Percentiles rank a stretch among this genome's conserved stretches.
Evolutionary conservation across 1,284 basidiomycete genomes (phyloP).

Genomic region (Chondrostereum purpureum): DNA sequence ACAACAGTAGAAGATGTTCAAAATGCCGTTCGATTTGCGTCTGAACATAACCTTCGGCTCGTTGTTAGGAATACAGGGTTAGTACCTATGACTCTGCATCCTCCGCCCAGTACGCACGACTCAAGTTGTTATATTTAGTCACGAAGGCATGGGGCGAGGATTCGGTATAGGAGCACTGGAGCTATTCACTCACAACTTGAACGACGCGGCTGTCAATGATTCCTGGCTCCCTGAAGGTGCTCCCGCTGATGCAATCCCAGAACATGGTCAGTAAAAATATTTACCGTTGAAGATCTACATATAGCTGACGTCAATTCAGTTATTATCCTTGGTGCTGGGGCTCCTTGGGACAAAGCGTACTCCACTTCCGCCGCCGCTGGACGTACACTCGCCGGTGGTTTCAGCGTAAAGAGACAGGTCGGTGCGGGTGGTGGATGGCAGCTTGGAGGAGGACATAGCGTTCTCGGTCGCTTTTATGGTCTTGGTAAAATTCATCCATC

Average conservation of each 20-base stretch:
- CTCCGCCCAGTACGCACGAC: no score
- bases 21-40: constrained; percentile 26
- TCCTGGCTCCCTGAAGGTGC: constrained; percentile 25
- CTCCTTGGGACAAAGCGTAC: constrained; percentile 39
- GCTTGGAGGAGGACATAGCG: constrained; percentile 10
- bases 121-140: no score
- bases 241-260: constrained; percentile 12
- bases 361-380: constrained; percentile 24
- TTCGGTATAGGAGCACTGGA: constrained; percentile 25
- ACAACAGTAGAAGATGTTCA: constrained; percentile 25
- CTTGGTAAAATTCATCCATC: constrained; percentile 25
- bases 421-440: constrained; percentile 11
- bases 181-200: constrained; percentile 33
- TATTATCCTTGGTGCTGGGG: constrained; percentile 36
- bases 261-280: constrained; percentile 13
- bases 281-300: neutral
- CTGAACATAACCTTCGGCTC: constrained; percentile 27
- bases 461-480: constrained; percentile 32
- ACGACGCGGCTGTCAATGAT: constrained; percentile 24
- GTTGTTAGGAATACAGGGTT: constrained; percentile 37
- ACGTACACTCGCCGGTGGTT: constrained; percentile 31
- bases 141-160: constrained; percentile 29
- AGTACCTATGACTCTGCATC: no score
- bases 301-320: constrained; percentile 14
- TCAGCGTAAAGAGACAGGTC: constrained; percentile 26